Percentiles rank a stretch among this genome's conserved stretches.
Conservation (phyloP, 306 rosid species). For the Styphnolobium japonicum region DNA sequence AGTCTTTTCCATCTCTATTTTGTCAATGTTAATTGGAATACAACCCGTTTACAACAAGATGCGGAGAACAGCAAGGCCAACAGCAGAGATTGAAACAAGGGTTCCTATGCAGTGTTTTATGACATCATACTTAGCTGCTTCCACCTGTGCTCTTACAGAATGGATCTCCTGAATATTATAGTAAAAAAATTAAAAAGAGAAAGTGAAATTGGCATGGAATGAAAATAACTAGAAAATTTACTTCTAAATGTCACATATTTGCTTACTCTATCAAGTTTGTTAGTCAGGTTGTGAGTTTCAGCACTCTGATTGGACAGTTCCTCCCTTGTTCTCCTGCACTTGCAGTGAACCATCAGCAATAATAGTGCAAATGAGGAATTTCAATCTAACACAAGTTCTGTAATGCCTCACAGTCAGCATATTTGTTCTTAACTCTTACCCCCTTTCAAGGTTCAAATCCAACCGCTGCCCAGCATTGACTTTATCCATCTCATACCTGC, state of each 20-base stretch:
- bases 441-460: conserved; percentile 96
- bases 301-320: conserved; percentile 83
- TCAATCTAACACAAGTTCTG: conserved; percentile 4
- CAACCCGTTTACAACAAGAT: conserved; percentile 56
- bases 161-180: conserved; percentile 72
- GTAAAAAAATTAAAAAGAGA: background rate
- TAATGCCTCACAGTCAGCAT: background rate
- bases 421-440: conserved; percentile 47
- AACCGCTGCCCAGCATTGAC: conserved; percentile 92
- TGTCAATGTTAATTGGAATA: conserved; percentile 21
- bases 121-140: conserved; percentile 95
- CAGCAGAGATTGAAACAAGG: conserved; percentile 91
- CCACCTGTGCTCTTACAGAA: conserved; percentile 80
- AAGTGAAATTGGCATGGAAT: background rate
- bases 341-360: background rate
- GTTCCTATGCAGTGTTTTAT: conserved; percentile 97
- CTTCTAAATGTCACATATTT: background rate
- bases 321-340: conserved; percentile 85
- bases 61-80: conserved; percentile 90
- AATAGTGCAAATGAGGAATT: background rate
- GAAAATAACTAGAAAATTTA: background rate
- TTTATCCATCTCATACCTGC: conserved; percentile 91
- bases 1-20: background rate
- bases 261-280: conserved; percentile 92
- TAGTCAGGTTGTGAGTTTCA: conserved; percentile 79